Evolutionary conservation across 805 yeast species (phyloP).

Genomic region (Saccharomyces mikatae): DNA sequence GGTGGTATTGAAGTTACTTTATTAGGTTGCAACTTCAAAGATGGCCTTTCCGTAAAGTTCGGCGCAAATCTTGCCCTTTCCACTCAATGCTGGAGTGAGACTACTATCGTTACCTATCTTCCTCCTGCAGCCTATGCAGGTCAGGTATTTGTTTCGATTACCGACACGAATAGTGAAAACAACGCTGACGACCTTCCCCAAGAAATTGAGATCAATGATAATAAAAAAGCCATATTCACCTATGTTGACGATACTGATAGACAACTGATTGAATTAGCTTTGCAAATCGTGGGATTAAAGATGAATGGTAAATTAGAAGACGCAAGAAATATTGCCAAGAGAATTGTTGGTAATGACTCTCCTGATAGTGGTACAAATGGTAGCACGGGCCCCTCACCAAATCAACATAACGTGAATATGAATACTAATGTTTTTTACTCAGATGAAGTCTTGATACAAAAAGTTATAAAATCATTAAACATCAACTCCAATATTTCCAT

Average conservation of each 20-base stretch:
- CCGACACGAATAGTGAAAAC: constrained; percentile 33
- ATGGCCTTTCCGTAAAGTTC: constrained; percentile 76
- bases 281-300: constrained; percentile 92
- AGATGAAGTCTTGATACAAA: constrained; percentile 36
- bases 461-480: constrained; percentile 60
- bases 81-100: constrained; percentile 93
- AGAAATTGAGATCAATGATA: constrained; percentile 15
- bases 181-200: neutral
- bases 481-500: constrained; percentile 73
- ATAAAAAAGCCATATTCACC: constrained; percentile 53
- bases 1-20: constrained; percentile 96
- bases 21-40: constrained; percentile 77
- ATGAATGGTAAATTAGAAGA: constrained; percentile 95
- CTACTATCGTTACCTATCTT: constrained; percentile 85
- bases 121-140: constrained; percentile 91
- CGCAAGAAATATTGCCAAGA: constrained; percentile 85
- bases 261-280: constrained; percentile 87
- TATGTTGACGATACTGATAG: constrained; percentile 93
- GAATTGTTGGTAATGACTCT: constrained; percentile 61
- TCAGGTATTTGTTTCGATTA: constrained; percentile 83
- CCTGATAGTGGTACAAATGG: constrained; percentile 2
- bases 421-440: constrained; percentile 7
- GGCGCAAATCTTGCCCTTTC: constrained; percentile 74
- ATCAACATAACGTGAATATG: neutral
- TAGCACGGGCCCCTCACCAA: neutral